phyloP scores from a whole-genome alignment of 129 eudicot genomes.

The Centella asiatica region DNA sequence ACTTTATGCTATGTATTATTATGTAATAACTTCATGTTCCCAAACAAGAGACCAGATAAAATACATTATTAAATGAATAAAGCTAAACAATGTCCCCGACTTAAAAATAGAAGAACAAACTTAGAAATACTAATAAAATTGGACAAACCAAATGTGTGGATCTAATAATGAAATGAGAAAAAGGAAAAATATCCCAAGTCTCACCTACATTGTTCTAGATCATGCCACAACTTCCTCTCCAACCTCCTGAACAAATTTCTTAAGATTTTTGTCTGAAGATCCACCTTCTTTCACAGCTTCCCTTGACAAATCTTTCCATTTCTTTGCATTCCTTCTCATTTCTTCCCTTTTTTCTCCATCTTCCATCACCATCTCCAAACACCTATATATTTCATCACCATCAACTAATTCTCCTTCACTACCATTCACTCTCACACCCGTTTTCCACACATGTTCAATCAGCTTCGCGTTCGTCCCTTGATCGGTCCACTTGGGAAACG shows the following conservation, averaged over 20 bases:
- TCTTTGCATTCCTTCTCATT: conserved; percentile 23
- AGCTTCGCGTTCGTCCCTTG: conserved; percentile 31
- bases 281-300: conserved; percentile 29
- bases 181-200: too few species aligned
- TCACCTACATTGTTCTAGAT: too few species aligned
- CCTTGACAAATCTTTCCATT: conserved; percentile 22
- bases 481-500: conserved; percentile 30
- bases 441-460: conserved; percentile 23
- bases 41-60: too few species aligned
- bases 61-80: too few species aligned
- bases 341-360: conserved; percentile 12
- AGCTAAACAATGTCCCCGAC: too few species aligned
- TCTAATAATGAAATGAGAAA: too few species aligned
- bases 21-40: too few species aligned
- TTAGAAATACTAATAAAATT: too few species aligned
- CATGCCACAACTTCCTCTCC: too few species aligned
- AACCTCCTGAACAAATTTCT: conserved; percentile 22
- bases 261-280: conserved; percentile 25
- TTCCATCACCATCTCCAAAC: conserved; percentile 28
- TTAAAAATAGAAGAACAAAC: too few species aligned
- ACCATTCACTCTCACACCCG: conserved; percentile 23
- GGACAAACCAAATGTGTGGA: too few species aligned
- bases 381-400: conserved; percentile 25
- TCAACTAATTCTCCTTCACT: conserved; percentile 20
- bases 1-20: too few species aligned